Evolutionary conservation across 2,329 filamentous ascomycete genomes (phyloP).

Genomic region (Epichloe festucae): DNA sequence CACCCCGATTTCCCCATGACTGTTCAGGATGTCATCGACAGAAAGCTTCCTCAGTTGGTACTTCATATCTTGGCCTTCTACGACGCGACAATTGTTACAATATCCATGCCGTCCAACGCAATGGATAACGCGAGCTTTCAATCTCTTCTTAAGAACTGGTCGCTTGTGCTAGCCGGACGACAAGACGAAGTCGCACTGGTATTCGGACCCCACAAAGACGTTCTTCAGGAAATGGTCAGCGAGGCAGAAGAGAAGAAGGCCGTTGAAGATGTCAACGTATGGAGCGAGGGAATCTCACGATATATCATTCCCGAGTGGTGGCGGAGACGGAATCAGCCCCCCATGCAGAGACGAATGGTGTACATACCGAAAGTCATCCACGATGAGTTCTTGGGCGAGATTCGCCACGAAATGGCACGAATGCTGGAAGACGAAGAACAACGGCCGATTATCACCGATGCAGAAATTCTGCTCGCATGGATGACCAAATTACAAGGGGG

Average conservation of each 20-base stretch:
- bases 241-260: slow-evolving; percentile 1
- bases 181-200: background rate
- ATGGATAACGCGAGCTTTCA: slow-evolving; percentile 6
- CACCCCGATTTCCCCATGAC: slow-evolving; percentile 1
- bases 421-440: slow-evolving; percentile 1
- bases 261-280: background rate
- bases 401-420: slow-evolving; percentile 1
- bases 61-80: slow-evolving; percentile 4
- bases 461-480: slow-evolving; percentile 6
- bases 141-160: slow-evolving; percentile 5
- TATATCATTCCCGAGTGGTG: background rate
- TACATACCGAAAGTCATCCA: slow-evolving; percentile 5
- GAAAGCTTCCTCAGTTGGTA: slow-evolving; percentile 2
- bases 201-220: slow-evolving; percentile 2
- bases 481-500: slow-evolving; percentile 5
- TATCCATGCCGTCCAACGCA: slow-evolving; percentile 3
- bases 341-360: slow-evolving; percentile 4
- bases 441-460: slow-evolving; percentile 2
- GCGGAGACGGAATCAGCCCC: background rate
- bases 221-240: background rate
- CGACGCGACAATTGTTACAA: slow-evolving; percentile 4
- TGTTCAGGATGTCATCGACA: slow-evolving; percentile 5
- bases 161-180: slow-evolving; percentile 4
- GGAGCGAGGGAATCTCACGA: background rate
- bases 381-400: slow-evolving; percentile 3